Conservation (phyloP, 768 basidiomycete species). For the Pholiota molesta region DNA sequence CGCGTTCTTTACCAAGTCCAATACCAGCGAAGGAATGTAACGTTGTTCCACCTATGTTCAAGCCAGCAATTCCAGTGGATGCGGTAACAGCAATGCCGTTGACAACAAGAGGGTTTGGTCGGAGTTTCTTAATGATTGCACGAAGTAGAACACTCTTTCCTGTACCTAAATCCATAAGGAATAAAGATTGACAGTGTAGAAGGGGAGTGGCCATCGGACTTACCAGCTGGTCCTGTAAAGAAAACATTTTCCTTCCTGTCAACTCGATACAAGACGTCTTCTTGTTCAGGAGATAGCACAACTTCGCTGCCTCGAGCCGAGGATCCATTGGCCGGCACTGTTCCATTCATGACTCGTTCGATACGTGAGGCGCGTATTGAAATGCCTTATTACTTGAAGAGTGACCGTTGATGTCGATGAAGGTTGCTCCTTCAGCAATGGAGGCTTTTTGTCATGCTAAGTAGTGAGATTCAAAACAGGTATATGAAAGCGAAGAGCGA, state of each 20-base stretch:
- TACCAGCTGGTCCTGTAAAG: constrained; percentile 78
- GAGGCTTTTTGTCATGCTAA: background rate
- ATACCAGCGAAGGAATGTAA: constrained; percentile 72
- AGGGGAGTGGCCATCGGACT: background rate
- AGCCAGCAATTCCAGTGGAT: constrained; percentile 64
- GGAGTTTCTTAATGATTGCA: constrained; percentile 55
- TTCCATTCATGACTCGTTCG: too few relatives aligned
- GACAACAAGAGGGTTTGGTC: constrained; percentile 28
- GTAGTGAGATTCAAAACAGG: background rate
- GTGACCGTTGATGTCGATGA: background rate
- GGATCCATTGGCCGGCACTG: background rate
- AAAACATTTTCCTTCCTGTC: constrained; percentile 63
- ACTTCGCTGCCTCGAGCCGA: background rate
- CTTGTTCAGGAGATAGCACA: constrained; percentile 43
- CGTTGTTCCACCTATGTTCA: constrained; percentile 73
- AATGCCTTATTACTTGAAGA: too few relatives aligned
- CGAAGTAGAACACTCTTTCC: constrained; percentile 74
- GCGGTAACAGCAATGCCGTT: constrained; percentile 61
- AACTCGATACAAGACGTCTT: constrained; percentile 44
- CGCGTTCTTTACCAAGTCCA: constrained; percentile 55
- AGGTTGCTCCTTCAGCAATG: background rate
- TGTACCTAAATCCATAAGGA: constrained; percentile 44
- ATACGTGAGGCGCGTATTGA: too few relatives aligned
- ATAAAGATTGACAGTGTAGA: background rate
- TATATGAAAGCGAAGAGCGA: background rate